A percentile compares a stretch with the other conserved stretches of the same genome.
phyloP scores from a whole-genome alignment of 257 asterid genomes.

The Linaria vulgaris region DNA sequence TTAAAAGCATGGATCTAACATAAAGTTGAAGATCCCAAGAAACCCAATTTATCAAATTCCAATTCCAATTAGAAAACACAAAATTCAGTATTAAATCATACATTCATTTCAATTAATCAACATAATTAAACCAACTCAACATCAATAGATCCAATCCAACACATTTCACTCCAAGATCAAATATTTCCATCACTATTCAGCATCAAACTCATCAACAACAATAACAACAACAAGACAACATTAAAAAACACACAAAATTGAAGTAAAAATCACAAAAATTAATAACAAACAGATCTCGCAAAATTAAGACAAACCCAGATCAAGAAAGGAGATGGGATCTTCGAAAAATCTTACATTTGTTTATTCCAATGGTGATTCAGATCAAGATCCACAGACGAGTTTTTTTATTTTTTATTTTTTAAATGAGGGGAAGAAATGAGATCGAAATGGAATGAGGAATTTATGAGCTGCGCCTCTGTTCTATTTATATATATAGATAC shows the following conservation, averaged over 20 bases:
- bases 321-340: conserved; percentile 2
- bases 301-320: conserved; percentile 22
- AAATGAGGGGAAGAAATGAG: neutral
- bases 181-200: conserved; percentile 4
- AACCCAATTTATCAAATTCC: neutral
- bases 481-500: neutral
- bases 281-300: conserved; percentile 17
- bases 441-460: conserved; percentile 23
- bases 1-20: no score
- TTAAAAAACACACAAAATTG: neutral
- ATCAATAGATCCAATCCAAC: conserved; percentile 25
- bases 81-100: no score
- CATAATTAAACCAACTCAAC: conserved; percentile 15
- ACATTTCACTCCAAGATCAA: neutral
- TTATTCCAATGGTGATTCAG: conserved; percentile 6
- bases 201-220: conserved; percentile 11
- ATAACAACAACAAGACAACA: conserved; percentile 9
- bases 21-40: neutral
- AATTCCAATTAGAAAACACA: no score
- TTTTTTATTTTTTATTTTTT: neutral
- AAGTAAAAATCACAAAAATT: neutral
- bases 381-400: conserved; percentile 33
- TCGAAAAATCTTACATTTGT: conserved; percentile 31
- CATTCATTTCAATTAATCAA: conserved; percentile 9
- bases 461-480: conserved; percentile 23